Evolutionary conservation across 495 filamentous ascomycete species (phyloP), one percentile per base, ranked within the genome.

Genomic region (Penicillium fimorum): DNA sequence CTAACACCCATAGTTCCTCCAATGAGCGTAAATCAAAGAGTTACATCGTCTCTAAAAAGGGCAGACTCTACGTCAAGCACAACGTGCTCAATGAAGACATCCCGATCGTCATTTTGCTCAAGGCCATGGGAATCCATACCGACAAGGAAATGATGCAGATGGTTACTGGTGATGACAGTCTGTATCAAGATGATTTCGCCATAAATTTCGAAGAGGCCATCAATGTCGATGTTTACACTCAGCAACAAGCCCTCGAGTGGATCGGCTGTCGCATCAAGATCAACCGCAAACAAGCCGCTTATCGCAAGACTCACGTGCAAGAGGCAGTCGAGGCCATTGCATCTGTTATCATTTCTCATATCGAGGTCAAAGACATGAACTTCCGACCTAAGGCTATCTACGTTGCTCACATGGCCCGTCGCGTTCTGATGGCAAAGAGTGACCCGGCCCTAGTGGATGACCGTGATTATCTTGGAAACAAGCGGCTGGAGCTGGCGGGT

Each of bases 1-100:
- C 52, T 54, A 20, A 54, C 4, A 13, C 48, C 24, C 27, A 18
- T 38, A 96, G 92, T 84, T 96, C 92, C 13, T 97, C 95, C 4
- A 90, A 96, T 65, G 92, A 97, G 74, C 84, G 93, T 46, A 96
- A 97, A 70, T 96, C 93, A 6, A 98, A 98, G 75, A 96, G 88
- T 55, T 96, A 97, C 59, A 92, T 97, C 22, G 76, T 93, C 30
- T 75, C 91, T 46, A 97, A 96, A 70, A 96, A 97, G 67, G 93
- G 94, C 18, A 82, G 87, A 18, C 88, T 97, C 20, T 87, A 84
- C 41, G 82, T 99, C 17, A 89, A 89, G 62, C 95, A 97, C 71
- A 99, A 97, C 70, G 88, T 95, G 43, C 79, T 99, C 1, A 87
- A 83, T 58, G 94, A 97, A 66, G 87, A 92, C 53, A 85, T 99